Base-by-base conservation (phyloP, 2,329 filamentous ascomycete genomes). In the Epichloe gansuensis region DNA sequence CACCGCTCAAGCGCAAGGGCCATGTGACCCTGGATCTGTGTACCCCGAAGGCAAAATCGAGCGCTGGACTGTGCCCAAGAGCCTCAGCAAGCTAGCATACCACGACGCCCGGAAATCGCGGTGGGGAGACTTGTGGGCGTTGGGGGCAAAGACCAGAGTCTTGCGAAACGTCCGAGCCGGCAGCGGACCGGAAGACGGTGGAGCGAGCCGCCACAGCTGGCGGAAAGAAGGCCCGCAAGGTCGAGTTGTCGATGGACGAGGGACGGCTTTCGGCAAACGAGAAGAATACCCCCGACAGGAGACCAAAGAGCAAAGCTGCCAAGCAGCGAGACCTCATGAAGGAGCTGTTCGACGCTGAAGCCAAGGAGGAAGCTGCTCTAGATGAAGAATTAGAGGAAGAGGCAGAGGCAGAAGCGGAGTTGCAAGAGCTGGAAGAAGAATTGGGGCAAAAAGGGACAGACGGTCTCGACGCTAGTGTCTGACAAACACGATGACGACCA, bases 81-180 rank as follows among this genome's bases (percentile, higher is more conserved):
- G 83, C 55, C 93, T 85, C 69, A 85, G 84, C 66, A 83, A 80
- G 60, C 82, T 86, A 61, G 90, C 90, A 1, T 97, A 91, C 71
- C 88, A 87, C 61, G 93, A 97, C 65, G 93, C 93, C 38, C 82
- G 93, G 56, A 98, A 98, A 71, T 80, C 85, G 0, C 73, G 72
- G 51, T 97, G 91, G 93, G 93, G 93, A 41, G 93, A 97, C 65
- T 74, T 97, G 9, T 98, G 93, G 93, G 90, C 91, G 0, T 75
- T 97, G 0, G 93, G 93, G 0, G 91, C 91, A 23, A 97, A 97
- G 75, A 94, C 89, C 0, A 77, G 89, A 12, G 78, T 86, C 4
- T 63, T 69, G 2, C 74, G 87, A 46, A 74, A 72, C 13, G 70
- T 86, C 44, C 78, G 82, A 7, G 68, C 86, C 3, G 86, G 86